Conservation (phyloP, 352 stramenopile species). For the Globisporangium cystogenes region DNA sequence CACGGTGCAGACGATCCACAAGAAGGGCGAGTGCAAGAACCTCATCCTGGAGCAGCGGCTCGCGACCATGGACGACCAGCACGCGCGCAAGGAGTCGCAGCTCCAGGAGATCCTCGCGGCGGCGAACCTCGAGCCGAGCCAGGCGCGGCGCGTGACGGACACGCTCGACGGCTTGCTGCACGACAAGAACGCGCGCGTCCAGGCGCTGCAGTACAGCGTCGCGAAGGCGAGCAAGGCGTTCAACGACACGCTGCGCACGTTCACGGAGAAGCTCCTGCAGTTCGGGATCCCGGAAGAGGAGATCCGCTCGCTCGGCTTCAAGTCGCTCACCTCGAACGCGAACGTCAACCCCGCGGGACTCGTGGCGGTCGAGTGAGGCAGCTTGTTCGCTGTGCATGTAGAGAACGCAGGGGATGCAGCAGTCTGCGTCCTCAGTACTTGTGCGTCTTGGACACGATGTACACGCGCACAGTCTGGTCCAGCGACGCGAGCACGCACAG, state of each 20-base stretch:
- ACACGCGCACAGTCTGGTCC: slow-evolving; percentile 94
- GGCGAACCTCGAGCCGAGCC: slow-evolving; percentile 60
- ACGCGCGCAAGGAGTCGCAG: slow-evolving; percentile 67
- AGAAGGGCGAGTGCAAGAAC: slow-evolving; percentile 91
- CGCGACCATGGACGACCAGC: slow-evolving; percentile 59
- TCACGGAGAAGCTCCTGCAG: slow-evolving; percentile 50
- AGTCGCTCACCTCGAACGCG: slow-evolving; percentile 37
- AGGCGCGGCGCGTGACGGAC: slow-evolving; percentile 64
- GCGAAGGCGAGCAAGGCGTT: slow-evolving; percentile 74
- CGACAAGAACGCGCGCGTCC: slow-evolving; percentile 51
- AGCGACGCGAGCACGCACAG: slow-evolving; percentile 90
- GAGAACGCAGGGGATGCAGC: not conserved
- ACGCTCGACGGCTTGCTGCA: slow-evolving; percentile 62
- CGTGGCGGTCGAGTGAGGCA: slow-evolving; percentile 31
- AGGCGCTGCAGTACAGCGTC: slow-evolving; percentile 55
- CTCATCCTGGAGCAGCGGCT: slow-evolving; percentile 85
- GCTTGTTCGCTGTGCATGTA: slow-evolving; percentile 1
- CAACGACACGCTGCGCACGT: slow-evolving; percentile 73
- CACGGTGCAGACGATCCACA: slow-evolving; percentile 84
- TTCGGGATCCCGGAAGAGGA: slow-evolving; percentile 78
- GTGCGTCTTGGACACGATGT: slow-evolving; percentile 95
- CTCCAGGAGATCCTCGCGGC: slow-evolving; percentile 68
- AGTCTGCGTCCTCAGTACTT: slow-evolving; percentile 85
- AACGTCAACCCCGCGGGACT: slow-evolving; percentile 72
- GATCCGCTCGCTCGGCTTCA: slow-evolving; percentile 60